Evolutionary conservation across 495 filamentous ascomycete genomes (phyloP).

Genomic region (Sphaerosporella brunnea): DNA sequence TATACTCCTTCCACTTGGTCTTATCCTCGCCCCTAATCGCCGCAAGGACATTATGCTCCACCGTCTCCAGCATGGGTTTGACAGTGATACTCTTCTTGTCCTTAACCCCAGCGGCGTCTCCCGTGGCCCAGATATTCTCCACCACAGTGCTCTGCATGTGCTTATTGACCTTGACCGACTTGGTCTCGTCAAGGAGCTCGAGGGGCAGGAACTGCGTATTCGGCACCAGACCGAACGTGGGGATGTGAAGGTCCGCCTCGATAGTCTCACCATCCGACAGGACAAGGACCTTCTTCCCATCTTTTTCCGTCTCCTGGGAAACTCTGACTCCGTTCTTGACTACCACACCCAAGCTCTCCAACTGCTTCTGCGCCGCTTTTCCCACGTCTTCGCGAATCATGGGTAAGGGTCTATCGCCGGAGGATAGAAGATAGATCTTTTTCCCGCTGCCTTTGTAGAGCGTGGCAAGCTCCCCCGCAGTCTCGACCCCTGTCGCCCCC

Average conservation of each 20-base stretch:
- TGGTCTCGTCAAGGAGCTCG: conserved; percentile 32
- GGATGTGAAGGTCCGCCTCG: conserved; percentile 42
- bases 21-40: conserved; percentile 28
- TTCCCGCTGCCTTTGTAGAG: conserved; percentile 27
- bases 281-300: conserved; percentile 9
- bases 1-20: conserved; percentile 31
- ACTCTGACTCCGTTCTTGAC: conserved; percentile 31
- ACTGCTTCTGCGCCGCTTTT: conserved; percentile 28
- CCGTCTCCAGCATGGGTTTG: conserved; percentile 3
- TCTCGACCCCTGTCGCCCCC: conserved; percentile 49
- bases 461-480: conserved; percentile 36
- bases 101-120: conserved; percentile 31
- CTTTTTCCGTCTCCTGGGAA: conserved; percentile 8
- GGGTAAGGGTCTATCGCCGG: conserved; percentile 28
- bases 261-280: conserved; percentile 29
- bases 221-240: conserved; percentile 41
- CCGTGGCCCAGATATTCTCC: conserved; percentile 35
- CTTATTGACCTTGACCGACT: conserved; percentile 40
- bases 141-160: conserved; percentile 34
- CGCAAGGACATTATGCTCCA: conserved; percentile 12
- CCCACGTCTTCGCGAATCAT: conserved; percentile 26
- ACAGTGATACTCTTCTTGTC: conserved; percentile 5
- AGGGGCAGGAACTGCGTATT: conserved; percentile 43
- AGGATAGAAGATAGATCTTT: conserved; percentile 34
- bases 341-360: conserved; percentile 36